phyloP scores from a whole-genome alignment of 1,284 basidiomycete genomes.

The Papiliotrema terrestris region DNA sequence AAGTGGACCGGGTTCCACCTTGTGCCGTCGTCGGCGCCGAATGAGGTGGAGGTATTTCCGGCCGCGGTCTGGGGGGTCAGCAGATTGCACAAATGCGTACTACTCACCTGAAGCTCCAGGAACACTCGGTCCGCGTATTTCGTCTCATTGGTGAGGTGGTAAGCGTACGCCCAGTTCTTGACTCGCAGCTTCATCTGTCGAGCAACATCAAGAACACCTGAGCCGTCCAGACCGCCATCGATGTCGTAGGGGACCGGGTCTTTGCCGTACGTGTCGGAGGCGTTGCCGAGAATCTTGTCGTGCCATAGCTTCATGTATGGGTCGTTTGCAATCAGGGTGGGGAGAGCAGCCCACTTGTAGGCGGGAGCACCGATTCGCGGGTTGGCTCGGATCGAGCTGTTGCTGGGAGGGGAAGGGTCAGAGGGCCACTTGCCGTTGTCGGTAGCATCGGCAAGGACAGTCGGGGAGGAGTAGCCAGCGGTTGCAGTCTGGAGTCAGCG shows the following conservation, averaged over 20 bases:
- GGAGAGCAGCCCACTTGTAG: constrained; percentile 88
- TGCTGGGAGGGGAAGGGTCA: constrained; percentile 67
- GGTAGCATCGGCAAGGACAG: constrained; percentile 58
- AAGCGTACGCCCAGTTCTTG: constrained; percentile 91
- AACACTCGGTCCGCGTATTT: constrained; percentile 77
- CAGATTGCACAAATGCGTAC: not conserved
- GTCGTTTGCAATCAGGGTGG: constrained; percentile 72
- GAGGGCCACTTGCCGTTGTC: constrained; percentile 64
- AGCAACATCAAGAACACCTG: constrained; percentile 89
- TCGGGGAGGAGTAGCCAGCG: constrained; percentile 70
- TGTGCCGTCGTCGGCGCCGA: constrained; percentile 56
- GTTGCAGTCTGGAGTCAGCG: constrained; percentile 64
- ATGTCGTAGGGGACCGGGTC: constrained; percentile 67
- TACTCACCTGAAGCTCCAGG: constrained; percentile 64
- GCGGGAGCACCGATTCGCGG: constrained; percentile 86
- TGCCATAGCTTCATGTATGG: constrained; percentile 90
- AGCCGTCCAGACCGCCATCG: constrained; percentile 65
- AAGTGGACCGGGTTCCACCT: constrained; percentile 86
- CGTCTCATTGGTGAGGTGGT: constrained; percentile 84
- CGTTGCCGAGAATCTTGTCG: constrained; percentile 86
- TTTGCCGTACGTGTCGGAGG: constrained; percentile 62
- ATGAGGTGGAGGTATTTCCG: constrained; percentile 51
- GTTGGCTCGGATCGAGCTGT: constrained; percentile 63
- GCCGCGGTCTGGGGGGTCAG: constrained; percentile 30
- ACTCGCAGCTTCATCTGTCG: constrained; percentile 85